Conservation (phyloP, 2,329 filamentous ascomycete genomes). For the Intubia oerlemansii region DNA sequence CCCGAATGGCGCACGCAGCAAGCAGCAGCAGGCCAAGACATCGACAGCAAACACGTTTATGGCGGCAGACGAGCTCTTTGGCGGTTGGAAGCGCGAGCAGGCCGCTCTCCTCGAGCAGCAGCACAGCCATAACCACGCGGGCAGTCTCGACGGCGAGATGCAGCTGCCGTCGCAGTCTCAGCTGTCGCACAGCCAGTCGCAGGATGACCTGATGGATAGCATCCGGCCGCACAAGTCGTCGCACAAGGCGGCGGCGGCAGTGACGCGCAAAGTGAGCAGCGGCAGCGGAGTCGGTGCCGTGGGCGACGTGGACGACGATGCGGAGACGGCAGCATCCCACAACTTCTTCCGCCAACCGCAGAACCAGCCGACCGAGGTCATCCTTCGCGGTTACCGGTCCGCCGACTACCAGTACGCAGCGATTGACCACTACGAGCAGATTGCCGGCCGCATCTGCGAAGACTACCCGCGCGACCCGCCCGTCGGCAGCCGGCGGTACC, state of each 20-base stretch:
- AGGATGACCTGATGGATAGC: conserved; percentile 6
- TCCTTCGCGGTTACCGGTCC: conserved; percentile 61
- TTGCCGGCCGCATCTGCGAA: conserved; percentile 75
- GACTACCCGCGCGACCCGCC: conserved; percentile 82
- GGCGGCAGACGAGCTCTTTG: conserved; percentile 39
- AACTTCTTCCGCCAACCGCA: conserved; percentile 9
- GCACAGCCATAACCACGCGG: conserved; percentile 1
- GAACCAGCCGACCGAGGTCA: conserved; percentile 43
- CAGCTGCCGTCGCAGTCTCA: too few species aligned
- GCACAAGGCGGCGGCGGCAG: conserved; percentile 11
- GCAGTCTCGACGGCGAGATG: conserved; percentile 3
- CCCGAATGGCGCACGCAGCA: conserved; percentile 3
- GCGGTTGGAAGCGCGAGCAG: conserved; percentile 31
- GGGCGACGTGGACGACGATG: conserved; percentile 8
- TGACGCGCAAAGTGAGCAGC: conserved; percentile 9
- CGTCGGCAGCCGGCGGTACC: conserved; percentile 45
- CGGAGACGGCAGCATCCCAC: conserved; percentile 8
- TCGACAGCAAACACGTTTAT: conserved; percentile 32
- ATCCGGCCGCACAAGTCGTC: conserved; percentile 14
- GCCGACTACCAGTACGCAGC: conserved; percentile 59
- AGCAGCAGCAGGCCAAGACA: conserved; percentile 20
- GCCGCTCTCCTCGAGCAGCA: conserved; percentile 6
- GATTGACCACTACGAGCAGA: conserved; percentile 69
- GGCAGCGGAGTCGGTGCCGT: conserved; percentile 3
- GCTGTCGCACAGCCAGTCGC: conserved; percentile 7